phyloP scores from a whole-genome alignment of 2,329 filamentous ascomycete species.

The Neopestalotiopsis rosae region DNA sequence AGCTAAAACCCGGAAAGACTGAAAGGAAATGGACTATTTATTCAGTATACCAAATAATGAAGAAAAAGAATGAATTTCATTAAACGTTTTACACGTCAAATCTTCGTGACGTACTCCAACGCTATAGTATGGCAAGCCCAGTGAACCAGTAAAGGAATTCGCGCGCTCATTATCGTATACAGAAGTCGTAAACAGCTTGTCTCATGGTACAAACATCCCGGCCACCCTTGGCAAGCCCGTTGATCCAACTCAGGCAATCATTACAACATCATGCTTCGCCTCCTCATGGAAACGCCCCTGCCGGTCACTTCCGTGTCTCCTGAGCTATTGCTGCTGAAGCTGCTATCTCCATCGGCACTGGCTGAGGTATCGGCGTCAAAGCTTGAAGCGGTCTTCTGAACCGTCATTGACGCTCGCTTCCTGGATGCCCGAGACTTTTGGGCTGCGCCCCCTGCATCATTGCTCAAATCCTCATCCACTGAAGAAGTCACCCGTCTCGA shows the following conservation, averaged over 20 bases:
- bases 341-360: conserved; percentile 40
- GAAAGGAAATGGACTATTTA: not conserved
- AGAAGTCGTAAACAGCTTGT: conserved; percentile 11
- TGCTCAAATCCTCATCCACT: conserved; percentile 39
- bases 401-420: conserved; percentile 50
- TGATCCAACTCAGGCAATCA: conserved; percentile 6
- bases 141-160: conserved; percentile 17
- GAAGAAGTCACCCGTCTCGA: conserved; percentile 46
- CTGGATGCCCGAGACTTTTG: conserved; percentile 32
- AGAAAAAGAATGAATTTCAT: conserved; percentile 22
- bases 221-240: conserved; percentile 21
- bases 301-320: conserved; percentile 30
- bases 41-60: not conserved
- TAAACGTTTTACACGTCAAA: conserved; percentile 24
- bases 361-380: conserved; percentile 27
- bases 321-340: conserved; percentile 32
- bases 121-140: conserved; percentile 26
- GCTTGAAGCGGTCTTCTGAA: conserved; percentile 40
- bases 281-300: conserved; percentile 42
- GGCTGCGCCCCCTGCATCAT: conserved; percentile 32
- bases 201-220: conserved; percentile 16
- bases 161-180: conserved; percentile 20
- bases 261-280: conserved; percentile 67
- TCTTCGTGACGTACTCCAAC: conserved; percentile 29
- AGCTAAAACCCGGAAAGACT: not conserved